Evolutionary conservation across 129 eudicot genomes (phyloP).

Genomic region (Flaveria bidentis): DNA sequence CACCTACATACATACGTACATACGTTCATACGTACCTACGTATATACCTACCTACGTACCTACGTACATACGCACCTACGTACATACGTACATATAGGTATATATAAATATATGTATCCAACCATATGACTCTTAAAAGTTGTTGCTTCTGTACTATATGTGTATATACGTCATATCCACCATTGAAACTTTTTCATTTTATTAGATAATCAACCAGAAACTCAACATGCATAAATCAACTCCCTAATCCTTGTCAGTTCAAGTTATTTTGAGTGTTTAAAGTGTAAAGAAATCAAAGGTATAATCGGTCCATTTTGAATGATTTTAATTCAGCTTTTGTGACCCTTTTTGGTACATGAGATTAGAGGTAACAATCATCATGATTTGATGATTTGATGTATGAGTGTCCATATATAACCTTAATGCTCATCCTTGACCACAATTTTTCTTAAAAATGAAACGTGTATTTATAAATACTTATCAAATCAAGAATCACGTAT

Average conservation of each 20-base stretch:
- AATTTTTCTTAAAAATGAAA: background rate
- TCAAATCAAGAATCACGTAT: background rate
- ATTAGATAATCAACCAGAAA: conserved; percentile 19
- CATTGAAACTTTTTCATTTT: background rate
- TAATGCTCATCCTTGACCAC: background rate
- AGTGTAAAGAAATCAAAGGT: conserved; percentile 37
- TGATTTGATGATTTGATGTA: conserved; percentile 43
- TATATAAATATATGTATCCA: too few species aligned
- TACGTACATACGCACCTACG: too few species aligned
- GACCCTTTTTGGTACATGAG: conserved; percentile 38
- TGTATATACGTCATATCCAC: background rate
- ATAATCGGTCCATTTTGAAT: conserved; percentile 27
- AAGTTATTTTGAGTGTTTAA: conserved; percentile 23
- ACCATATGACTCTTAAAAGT: background rate
- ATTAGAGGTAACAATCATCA: conserved; percentile 44
- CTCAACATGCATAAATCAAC: background rate
- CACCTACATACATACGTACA: too few species aligned
- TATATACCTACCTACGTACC: too few species aligned
- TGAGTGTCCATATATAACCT: conserved; percentile 37
- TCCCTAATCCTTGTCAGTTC: conserved; percentile 31
- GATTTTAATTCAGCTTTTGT: conserved; percentile 37
- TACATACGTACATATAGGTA: too few species aligned
- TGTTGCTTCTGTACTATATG: background rate
- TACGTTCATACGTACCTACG: too few species aligned
- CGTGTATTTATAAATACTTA: background rate